Conservation (phyloP, 306 rosid species). For the Prunus armeniaca region DNA sequence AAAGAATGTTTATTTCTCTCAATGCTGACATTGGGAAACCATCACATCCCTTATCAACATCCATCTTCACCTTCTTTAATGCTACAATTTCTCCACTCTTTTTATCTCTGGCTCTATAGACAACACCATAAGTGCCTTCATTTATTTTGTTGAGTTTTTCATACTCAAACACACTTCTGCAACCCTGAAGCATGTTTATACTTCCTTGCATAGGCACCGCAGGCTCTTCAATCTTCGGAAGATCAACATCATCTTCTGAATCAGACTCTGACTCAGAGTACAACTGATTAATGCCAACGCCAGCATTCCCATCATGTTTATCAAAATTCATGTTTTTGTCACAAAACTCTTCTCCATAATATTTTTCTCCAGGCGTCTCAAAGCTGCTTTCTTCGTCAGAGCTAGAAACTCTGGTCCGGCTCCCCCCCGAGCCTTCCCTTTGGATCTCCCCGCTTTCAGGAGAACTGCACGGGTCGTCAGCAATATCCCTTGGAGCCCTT, state of each 20-base stretch:
- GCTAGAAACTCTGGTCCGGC: conserved; percentile 34
- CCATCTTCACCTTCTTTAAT: conserved; percentile 94
- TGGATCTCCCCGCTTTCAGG: conserved; percentile 56
- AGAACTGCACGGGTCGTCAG: conserved; percentile 30
- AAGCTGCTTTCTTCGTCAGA: conserved; percentile 34
- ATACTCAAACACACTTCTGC: conserved; percentile 74
- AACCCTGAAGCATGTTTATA: conserved; percentile 67
- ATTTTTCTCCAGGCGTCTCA: conserved; percentile 21
- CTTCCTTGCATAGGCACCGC: conserved; percentile 24
- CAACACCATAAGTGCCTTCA: conserved; percentile 98
- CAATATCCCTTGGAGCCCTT: conserved; percentile 27
- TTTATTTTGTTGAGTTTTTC: conserved; percentile 79
- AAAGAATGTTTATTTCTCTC: conserved; percentile 94
- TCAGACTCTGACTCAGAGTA: conserved; percentile 36
- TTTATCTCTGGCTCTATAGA: conserved; percentile 84
- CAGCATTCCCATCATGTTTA: conserved; percentile 18
- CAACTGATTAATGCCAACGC: background rate
- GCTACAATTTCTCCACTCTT: conserved; percentile 80
- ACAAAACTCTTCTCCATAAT: conserved; percentile 23
- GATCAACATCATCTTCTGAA: conserved; percentile 34
- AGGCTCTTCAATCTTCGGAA: conserved; percentile 18
- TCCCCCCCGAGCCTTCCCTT: conserved; percentile 36
- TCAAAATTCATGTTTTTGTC: conserved; percentile 16
- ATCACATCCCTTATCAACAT: conserved; percentile 47
- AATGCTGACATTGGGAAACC: conserved; percentile 84